Evolutionary conservation across 176 grass and related monocot species (phyloP), one percentile per base, ranked within the genome.

Genomic region (Eleusine indica): DNA sequence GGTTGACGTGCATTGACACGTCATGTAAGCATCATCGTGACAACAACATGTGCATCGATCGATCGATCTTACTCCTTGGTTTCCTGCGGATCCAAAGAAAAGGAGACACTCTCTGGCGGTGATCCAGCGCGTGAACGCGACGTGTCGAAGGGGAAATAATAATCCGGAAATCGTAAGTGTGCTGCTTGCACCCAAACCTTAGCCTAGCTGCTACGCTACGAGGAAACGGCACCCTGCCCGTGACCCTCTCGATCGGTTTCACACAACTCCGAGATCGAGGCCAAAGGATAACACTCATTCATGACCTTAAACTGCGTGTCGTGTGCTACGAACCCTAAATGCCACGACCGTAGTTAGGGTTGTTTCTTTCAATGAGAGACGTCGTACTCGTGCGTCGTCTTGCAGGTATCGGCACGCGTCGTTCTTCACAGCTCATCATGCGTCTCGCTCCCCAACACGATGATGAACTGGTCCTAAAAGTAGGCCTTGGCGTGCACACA

Each of bases 401-500:
- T 17, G 15, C 11, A 9, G 48, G 7, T 13, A 53, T 16, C 14
- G 51, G 51, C 51, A 53, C 51, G 14, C 14, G 51, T 53, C 71
- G 40, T 40, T 35, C 32, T 35, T 35, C 32, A 35, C 32, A 35
- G 32, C 32, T 35, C 32, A 35, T 35, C 32, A 35, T 35, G 32
- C 32, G 32, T 35, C 32, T 35, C 32, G 32, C 32, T 35, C 32
- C 32, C 32, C 32, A 35, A 35, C 32, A 35, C 32, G 32, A 35
- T 35, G 32, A 35, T 35, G 32, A 35, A 35, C 29, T 38, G 71
- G 12, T 49, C 38, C 28, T 7, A 21, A 72, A 71, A 49, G 53
- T 49, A 51, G 29, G 75, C 14, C 41, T 8, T 65, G 83, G 83
- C 75, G 75, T 72, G 75, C 75, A 53, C 14, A 30, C n/a, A 35